phyloP scores from a whole-genome alignment of 148 eudicot genomes.

The Fagopyrum tataricum region DNA sequence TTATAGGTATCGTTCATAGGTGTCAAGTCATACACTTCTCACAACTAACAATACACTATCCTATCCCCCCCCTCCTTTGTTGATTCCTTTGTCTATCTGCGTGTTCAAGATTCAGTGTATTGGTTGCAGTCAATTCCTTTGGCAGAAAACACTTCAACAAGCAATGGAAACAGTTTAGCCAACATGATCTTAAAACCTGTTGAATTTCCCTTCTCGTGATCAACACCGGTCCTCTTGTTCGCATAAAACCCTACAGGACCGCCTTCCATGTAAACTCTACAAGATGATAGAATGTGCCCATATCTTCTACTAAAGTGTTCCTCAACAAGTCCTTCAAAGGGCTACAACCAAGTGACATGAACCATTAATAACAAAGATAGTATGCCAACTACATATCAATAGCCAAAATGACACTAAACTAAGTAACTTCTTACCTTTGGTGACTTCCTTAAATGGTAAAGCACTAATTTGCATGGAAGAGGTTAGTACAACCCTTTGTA shows the following conservation, averaged over 20 bases:
- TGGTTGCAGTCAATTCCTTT: constrained; percentile 57
- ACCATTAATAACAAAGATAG: too few relatives aligned
- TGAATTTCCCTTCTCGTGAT: constrained; percentile 40
- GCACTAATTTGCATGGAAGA: constrained; percentile 88
- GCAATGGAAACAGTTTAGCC: constrained; percentile 72
- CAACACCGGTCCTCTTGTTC: not conserved
- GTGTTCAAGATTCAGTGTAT: constrained; percentile 17
- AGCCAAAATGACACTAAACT: not conserved
- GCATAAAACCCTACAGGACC: constrained; percentile 44
- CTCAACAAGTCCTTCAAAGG: constrained; percentile 68
- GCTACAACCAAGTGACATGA: constrained; percentile 30
- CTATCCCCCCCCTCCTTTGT: not conserved
- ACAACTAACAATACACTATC: not conserved
- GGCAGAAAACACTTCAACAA: constrained; percentile 60
- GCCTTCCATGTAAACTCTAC: constrained; percentile 79
- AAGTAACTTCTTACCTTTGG: constrained; percentile 47
- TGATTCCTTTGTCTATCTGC: not conserved
- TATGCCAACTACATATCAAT: too few relatives aligned
- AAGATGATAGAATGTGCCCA: constrained; percentile 48
- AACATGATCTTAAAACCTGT: constrained; percentile 92
- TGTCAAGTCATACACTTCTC: too few relatives aligned
- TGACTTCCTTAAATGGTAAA: constrained; percentile 61
- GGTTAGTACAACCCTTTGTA: constrained; percentile 72
- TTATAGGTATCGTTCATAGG: too few relatives aligned
- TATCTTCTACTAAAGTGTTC: constrained; percentile 56